Base-by-base conservation (phyloP, 495 filamentous ascomycete genomes). In the Aspergillus cavernicola region DNA sequence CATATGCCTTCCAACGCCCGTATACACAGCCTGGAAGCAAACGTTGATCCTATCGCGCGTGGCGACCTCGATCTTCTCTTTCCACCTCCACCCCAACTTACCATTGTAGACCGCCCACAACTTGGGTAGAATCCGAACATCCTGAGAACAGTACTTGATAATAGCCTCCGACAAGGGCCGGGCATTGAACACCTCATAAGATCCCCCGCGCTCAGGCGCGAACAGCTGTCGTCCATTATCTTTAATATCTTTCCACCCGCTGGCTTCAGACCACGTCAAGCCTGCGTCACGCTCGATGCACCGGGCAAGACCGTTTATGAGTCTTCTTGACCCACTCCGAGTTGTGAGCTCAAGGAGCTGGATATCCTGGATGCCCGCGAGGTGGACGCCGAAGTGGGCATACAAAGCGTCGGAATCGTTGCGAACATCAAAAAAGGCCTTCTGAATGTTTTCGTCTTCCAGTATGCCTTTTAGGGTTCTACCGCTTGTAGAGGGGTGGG, bases 401-500 rank as follows among this genome's bases (percentile, higher is more conserved):
- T 67, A 81, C 0, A 85, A 58, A 2, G 80, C 81, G 50, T 85
- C 78, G 0, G 81, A 78, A 52, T 82, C 78, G 52, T 77, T 66
- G 12, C 69, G 65, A 37, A 71, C 63, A 52, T 73, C 70, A 26
- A 74, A 71, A 26, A 73, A 59, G n/a, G 59, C 69, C 29, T 75
- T 72, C 1, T 50, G 31, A 6, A 69, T 65, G 35, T 12, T 2
- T 1, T 49, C 9, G 0, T 68, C 73, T 58, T 85, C 76, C 3
- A 85, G 66, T 26, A 86, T 71, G 13, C 42, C 43, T 56, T 74
- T 74, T 16, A 86, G 61, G 4, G 77, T 78, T n/a, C 55, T 55
- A 4, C 61, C 65, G 13, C 31, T 48, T 0, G 56, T 61, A 2
- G 61, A 13, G n/a, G 70, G 72, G 1, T 59, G 53, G 61, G 23